phyloP scores from a whole-genome alignment of 331 rosid genomes.

The Quercus phellos region DNA sequence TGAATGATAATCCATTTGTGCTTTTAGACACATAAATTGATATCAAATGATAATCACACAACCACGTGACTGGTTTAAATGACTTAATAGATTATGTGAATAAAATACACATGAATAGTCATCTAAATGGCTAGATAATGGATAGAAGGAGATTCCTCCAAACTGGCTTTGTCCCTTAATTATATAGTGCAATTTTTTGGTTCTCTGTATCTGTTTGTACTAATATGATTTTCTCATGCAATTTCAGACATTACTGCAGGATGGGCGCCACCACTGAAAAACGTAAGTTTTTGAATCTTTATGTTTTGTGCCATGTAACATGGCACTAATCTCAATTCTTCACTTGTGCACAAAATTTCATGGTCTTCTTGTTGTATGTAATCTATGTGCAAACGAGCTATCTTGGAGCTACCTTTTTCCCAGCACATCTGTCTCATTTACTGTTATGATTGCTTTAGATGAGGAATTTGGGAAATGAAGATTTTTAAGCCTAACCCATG shows the following conservation, averaged over 20 bases:
- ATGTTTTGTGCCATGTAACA: background rate
- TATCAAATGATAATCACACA: too few species aligned
- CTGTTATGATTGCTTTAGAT: background rate
- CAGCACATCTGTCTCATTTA: background rate
- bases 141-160: too few species aligned
- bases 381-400: background rate
- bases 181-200: conserved; percentile 1
- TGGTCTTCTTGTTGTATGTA: background rate
- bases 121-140: too few species aligned
- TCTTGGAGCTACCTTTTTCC: background rate
- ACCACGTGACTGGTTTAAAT: too few species aligned
- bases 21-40: too few species aligned
- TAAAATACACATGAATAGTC: too few species aligned
- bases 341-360: background rate
- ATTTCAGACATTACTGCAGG: conserved; percentile 77
- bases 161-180: too few species aligned
- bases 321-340: background rate
- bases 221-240: conserved; percentile 23
- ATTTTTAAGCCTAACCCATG: background rate
- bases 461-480: background rate
- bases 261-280: conserved; percentile 57
- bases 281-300: conserved; percentile 43
- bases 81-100: too few species aligned
- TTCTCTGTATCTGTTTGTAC: conserved; percentile 20
- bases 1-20: too few species aligned